Evolutionary conservation across 169 alveolate genomes (phyloP).

Genomic region (Toxoplasma gondii): DNA sequence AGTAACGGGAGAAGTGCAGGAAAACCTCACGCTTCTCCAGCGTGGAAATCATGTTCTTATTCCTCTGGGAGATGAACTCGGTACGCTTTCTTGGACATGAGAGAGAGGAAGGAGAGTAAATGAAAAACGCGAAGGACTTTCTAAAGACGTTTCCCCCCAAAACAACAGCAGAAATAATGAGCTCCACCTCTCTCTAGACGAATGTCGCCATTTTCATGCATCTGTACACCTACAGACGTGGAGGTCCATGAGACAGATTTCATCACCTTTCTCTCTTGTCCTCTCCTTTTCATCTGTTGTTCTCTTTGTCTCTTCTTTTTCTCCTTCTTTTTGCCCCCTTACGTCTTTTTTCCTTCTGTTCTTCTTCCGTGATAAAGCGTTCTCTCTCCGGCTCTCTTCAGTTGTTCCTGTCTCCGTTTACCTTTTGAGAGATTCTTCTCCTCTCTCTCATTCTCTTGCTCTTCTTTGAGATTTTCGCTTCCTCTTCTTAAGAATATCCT

Average conservation of each 20-base stretch:
- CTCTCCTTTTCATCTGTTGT: neutral
- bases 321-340: neutral
- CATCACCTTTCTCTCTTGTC: neutral
- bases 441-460: too few species aligned
- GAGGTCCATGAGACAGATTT: neutral
- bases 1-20: neutral
- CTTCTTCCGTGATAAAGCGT: neutral
- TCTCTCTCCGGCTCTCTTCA: too few species aligned
- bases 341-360: neutral
- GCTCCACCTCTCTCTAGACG: neutral
- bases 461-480: too few species aligned
- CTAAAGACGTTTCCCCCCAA: too few species aligned
- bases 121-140: too few species aligned
- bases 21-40: slow-evolving; percentile 12
- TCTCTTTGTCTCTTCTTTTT: neutral
- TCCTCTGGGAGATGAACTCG: slow-evolving; percentile 12
- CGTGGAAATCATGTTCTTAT: neutral
- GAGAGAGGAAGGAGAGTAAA: too few species aligned
- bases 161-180: too few species aligned
- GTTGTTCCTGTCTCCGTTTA: too few species aligned
- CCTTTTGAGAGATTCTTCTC: too few species aligned
- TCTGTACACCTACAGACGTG: neutral
- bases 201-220: neutral
- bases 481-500: too few species aligned
- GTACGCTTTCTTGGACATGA: neutral